Percentiles rank a stretch among this genome's conserved stretches.
These are phyloP conservation scores for Cytospora piceicola DNA, from an alignment of 2,329 filamentous ascomycete genomes.

Conservation along the genomic window DNA sequence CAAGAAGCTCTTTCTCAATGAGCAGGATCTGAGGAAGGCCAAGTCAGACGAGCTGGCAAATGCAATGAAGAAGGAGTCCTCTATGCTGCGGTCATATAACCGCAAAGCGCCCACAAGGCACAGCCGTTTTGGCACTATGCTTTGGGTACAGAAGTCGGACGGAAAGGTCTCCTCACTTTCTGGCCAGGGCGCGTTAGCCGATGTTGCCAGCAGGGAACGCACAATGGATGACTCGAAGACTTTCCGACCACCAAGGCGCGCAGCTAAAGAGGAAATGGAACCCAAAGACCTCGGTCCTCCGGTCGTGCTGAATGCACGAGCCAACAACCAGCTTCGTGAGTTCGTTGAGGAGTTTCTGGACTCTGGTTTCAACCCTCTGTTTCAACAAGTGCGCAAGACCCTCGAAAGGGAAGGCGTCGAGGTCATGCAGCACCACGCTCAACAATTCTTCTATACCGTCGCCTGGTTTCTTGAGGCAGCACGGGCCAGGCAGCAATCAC, in stretches of 20 bases:
- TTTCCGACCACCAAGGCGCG: constrained; percentile 78
- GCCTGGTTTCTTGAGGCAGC: constrained; percentile 93
- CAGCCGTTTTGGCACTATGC: constrained; percentile 94
- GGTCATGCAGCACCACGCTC: constrained; percentile 73
- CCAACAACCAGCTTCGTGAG: constrained; percentile 73
- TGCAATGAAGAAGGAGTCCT: constrained; percentile 79
- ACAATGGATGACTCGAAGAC: constrained; percentile 93
- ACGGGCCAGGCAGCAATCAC: constrained; percentile 67
- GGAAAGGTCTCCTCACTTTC: constrained; percentile 84
- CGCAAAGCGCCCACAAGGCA: constrained; percentile 83
- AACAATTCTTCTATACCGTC: constrained; percentile 90
- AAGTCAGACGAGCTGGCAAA: constrained; percentile 74
- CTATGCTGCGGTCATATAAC: constrained; percentile 78
- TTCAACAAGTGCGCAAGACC: constrained; percentile 82
- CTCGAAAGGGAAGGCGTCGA: constrained; percentile 89
- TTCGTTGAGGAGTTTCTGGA: constrained; percentile 96
- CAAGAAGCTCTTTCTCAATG: constrained; percentile 82
- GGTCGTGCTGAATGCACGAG: constrained; percentile 69
- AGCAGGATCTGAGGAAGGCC: constrained; percentile 69
- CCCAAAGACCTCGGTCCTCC: constrained; percentile 77
- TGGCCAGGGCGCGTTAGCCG: constrained; percentile 81
- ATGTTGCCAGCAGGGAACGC: constrained; percentile 71
- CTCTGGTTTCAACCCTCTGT: constrained; percentile 91
- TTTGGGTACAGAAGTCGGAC: constrained; percentile 90
- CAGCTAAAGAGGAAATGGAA: constrained; percentile 63